A percentile compares a stretch with the other conserved stretches of the same genome.
Conservation (phyloP, 257 asterid genomes). For the Nicotiana paniculata region DNA sequence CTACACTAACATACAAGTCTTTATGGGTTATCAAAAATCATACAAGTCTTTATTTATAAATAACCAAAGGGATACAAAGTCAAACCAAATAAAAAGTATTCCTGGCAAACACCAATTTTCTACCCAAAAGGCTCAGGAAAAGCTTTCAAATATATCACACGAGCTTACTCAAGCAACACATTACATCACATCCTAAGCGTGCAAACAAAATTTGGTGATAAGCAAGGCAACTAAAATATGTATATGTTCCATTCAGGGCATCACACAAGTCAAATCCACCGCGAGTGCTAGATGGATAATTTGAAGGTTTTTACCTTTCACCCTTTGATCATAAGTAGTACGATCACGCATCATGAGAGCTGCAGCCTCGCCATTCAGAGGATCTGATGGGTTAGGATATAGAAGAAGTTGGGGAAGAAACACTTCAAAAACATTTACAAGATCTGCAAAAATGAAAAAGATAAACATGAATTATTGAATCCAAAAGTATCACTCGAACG, state of each 20-base stretch:
- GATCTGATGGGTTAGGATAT: conserved; percentile 90
- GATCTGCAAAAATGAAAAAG: conserved; percentile 41
- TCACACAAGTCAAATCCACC: neutral
- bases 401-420: conserved; percentile 92
- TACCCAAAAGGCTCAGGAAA: neutral
- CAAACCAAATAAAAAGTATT: neutral
- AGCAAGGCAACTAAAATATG: neutral
- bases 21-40: neutral
- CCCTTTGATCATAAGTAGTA: conserved; percentile 55
- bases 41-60: neutral
- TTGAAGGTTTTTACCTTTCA: conserved; percentile 54
- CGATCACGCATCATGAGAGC: conserved; percentile 89
- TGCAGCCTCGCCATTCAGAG: conserved; percentile 90
- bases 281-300: conserved; percentile 1
- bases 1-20: neutral
- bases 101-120: neutral
- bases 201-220: neutral
- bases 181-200: neutral
- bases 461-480: neutral
- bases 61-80: neutral
- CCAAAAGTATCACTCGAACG: neutral
- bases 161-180: neutral
- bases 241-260: neutral
- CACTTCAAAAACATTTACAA: conserved; percentile 87
- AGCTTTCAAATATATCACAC: neutral